Percentiles rank a stretch among this genome's conserved stretches.
These are phyloP conservation scores for Penicillium sp. DNA, from an alignment of 2,329 filamentous ascomycete genomes.

Conservation along the genomic window DNA sequence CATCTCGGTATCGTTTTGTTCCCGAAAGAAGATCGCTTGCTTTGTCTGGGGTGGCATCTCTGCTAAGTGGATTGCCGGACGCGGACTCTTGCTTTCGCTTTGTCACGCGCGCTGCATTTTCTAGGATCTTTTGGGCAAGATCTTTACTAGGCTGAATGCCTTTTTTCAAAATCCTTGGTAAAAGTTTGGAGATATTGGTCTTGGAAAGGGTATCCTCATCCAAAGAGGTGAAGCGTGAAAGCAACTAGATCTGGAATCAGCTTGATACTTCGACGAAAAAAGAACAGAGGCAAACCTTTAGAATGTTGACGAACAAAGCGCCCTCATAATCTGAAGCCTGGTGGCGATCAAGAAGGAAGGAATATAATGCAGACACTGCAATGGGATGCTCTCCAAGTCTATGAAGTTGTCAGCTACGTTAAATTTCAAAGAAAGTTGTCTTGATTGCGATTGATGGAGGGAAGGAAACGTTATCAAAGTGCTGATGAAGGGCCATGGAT, in stretches of 20 bases:
- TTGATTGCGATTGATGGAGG: conserved; percentile 10
- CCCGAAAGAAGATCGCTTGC: conserved; percentile 22
- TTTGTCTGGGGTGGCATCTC: conserved; percentile 32
- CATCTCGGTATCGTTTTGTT: conserved; percentile 37
- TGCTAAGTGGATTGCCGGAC: conserved; percentile 32
- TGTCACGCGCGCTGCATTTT: conserved; percentile 43
- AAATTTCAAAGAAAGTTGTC: conserved; percentile 26
- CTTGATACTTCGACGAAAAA: neutral
- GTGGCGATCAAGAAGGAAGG: conserved; percentile 47
- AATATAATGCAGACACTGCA: conserved; percentile 44
- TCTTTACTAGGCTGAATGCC: conserved; percentile 55
- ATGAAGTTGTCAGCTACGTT: conserved; percentile 17
- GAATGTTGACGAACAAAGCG: conserved; percentile 39
- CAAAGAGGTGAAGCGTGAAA: conserved; percentile 54
- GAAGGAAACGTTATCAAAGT: neutral
- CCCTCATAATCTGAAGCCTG: conserved; percentile 47
- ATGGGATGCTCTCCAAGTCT: conserved; percentile 50
- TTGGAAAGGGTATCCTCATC: conserved; percentile 57
- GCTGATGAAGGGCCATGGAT: neutral
- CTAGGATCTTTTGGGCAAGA: conserved; percentile 53
- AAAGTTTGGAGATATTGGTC: conserved; percentile 56
- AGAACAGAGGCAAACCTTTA: conserved; percentile 35
- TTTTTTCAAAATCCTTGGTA: conserved; percentile 56
- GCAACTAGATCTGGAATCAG: conserved; percentile 40
- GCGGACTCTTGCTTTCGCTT: conserved; percentile 39